Evolutionary conservation across 1,139 yeast species (phyloP).

Genomic region (Yamadazyma sp.): DNA sequence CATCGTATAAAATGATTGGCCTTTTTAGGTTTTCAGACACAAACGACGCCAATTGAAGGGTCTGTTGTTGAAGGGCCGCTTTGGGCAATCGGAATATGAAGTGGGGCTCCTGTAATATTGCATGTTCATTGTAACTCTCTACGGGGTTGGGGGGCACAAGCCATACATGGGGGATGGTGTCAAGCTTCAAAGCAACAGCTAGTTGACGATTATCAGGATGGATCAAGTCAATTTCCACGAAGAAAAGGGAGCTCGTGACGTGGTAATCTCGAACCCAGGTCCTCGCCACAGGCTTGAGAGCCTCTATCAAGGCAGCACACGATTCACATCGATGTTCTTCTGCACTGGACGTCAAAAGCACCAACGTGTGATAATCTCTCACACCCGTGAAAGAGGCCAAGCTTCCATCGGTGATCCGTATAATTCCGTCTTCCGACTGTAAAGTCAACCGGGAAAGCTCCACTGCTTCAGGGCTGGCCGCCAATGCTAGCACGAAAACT

Average conservation of each 20-base stretch:
- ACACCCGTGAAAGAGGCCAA: slow-evolving; percentile 32
- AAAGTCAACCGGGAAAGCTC: slow-evolving; percentile 16
- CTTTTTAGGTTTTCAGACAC: slow-evolving; percentile 46
- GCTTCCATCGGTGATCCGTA: slow-evolving; percentile 31
- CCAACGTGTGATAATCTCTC: slow-evolving; percentile 38
- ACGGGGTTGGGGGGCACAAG: slow-evolving; percentile 53
- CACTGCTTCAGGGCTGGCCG: slow-evolving; percentile 12
- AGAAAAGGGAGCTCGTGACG: slow-evolving; percentile 37
- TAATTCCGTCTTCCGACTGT: slow-evolving; percentile 21
- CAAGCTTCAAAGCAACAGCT: slow-evolving; percentile 41
- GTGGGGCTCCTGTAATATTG: slow-evolving; percentile 31
- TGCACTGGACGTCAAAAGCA: slow-evolving; percentile 36
- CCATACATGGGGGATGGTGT: slow-evolving; percentile 64
- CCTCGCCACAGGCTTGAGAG: slow-evolving; percentile 22
- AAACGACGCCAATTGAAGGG: slow-evolving; percentile 52
- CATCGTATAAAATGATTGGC: slow-evolving; percentile 40
- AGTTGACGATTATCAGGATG: slow-evolving; percentile 34
- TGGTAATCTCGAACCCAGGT: slow-evolving; percentile 47
- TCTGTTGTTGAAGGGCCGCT: slow-evolving; percentile 27
- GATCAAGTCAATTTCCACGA: slow-evolving; percentile 52
- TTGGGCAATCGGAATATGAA: slow-evolving; percentile 33
- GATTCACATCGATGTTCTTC: slow-evolving; percentile 32
- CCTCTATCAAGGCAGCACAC: slow-evolving; percentile 20
- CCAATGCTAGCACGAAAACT: neutral
- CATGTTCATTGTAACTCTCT: slow-evolving; percentile 23